Evolutionary conservation across 1,284 basidiomycete genomes (phyloP), one percentile per base, ranked within the genome.

Genomic region (Phellinidium pouzarii): DNA sequence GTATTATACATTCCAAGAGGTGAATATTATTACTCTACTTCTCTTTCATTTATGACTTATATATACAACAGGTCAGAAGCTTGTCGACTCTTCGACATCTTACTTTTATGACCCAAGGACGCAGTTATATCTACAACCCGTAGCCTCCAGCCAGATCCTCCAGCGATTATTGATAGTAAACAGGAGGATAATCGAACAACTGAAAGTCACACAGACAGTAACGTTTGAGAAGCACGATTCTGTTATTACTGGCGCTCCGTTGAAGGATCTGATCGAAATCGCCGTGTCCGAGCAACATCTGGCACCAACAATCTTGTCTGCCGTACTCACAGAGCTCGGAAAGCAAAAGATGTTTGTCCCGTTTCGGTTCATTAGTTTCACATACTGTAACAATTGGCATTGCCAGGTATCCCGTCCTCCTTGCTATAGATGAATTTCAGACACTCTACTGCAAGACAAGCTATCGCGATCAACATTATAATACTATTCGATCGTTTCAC

Each of bases 341-440:
- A 65, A 63, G 37, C 94, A 97, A 65, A 82, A 71, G 0, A 66
- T 75, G 85, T 91, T 42, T 49, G 76, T 74, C 4, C 20, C 19
- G 22, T 45, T 36, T 19, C 25, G 17, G 2, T 48, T 29, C 41
- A n/a, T 45, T 47, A 36, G 8, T 7, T 40, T 44, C 54, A 22
- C 17, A 11, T 26, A 26, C 8, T 41, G 55, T 26, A 22, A 41
- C 49, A 59, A 20, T 49, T 19, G 17, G 48, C 9, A 20, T 34
- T 34, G 12, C 43, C 37, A 85, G 75, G 48, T 66, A 73, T 65
- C 90, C 94, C 0, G 84, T 96, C 1, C 67, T 97, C 4, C 69
- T 95, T 25, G 93, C 91, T 0, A 70, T 96, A 0, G 94, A 97
- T 62, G 91, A 94, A 60, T 81, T 87, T 61, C 93, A 96, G 64